Base-by-base conservation (phyloP, 2,329 filamentous ascomycete genomes). In the Thelonectria blattea region DNA sequence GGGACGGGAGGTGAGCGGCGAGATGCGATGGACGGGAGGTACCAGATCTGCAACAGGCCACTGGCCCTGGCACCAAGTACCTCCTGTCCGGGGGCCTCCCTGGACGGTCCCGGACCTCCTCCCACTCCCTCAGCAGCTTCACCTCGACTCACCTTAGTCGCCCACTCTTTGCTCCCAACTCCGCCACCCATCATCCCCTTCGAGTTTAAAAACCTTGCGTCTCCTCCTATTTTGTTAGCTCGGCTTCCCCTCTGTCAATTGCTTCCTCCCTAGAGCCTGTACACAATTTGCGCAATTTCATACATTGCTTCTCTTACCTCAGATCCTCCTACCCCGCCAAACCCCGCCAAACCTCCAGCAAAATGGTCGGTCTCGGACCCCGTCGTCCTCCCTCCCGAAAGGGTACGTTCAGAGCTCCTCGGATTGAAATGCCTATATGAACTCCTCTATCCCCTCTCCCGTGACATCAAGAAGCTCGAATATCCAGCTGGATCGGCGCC, bases 381-480 rank as follows among this genome's bases (percentile, higher is more conserved):
- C 79, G 80, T 73, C 79, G 77, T 73, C 80, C 79, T 66, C 80
- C 80, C 69, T 80, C 79, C 70, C 78, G 81, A 68, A 92, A 91
- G 85, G 91, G 91, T 91, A 85, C 76, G 87, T 84, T 64, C 63
- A 60, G n/a, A n/a, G 56, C 60, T 63, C 41, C 42, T 27, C 49
- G 43, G 15, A 20, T 55, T 14, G 22, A 12, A n/a, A 1, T 41
- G 15, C 32, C 8, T 14, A 8, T 17, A 27, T 52, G 37, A 60
- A 58, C 32, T 51, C 20, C 48, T 53, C 11, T 49, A 46, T 58
- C 46, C 18, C 12, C 52, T 52, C 30, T 39, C 37, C 22, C 17
- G 20, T 52, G 27, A 12, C 14, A 50, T 8, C 37, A 20, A 45
- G 46, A 24, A 22, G 8, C n/a, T 34, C 27, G 15, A 22, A 22